Base-by-base conservation (phyloP, 768 basidiomycete species). In the Saitozyma sp. region DNA sequence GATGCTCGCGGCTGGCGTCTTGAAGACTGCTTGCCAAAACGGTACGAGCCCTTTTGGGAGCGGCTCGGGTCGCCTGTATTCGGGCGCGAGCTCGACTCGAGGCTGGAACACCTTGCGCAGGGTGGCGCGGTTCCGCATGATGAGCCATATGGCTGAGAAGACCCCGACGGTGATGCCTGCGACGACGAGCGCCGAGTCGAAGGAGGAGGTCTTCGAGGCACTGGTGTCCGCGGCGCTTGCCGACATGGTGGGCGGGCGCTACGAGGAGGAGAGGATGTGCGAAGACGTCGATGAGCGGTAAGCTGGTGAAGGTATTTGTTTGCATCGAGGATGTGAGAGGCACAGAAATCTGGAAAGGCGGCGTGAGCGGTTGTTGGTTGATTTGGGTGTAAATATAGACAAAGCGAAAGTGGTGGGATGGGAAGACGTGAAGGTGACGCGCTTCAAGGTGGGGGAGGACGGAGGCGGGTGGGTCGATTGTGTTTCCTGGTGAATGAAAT, bases 11-110 rank as follows among this genome's bases (percentile, higher is more conserved):
- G 76, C 73, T 8, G 68, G 73, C 6, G 63, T 59, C 5, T 43
- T 56, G 37, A 76, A 63, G 42, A 80, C 63, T 20, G 65, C 58
- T 59, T 68, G 74, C 77, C 76, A 76, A 58, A 68, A 76, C 42
- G 67, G 45, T 16, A 76, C 19, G 19, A 73, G 39, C 2, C 68
- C 68, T 9, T 51, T 52, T 1, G 76, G 73, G 2, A 79, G 62
- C n/a, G 58, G 43, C 6, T 45, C 42, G 8, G 78, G 78, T 40
- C 72, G 63, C 58, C 76, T 76, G n/a, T 62, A 62, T 11, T 74
- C 69, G 1, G 74, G 74, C 10, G 76, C 74, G 17, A 77, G 61
- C 16, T 63, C 62, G 11, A 57, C 50, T 59, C 78, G 59, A 40
- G 73, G 71, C 50, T 79, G 70, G 59, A 67, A 79, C 14, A 79